Percentiles rank a stretch among this genome's conserved stretches.
These are phyloP conservation scores for Boeremia lycopersici DNA, from an alignment of 2,329 filamentous ascomycete species.

Conservation along the genomic window DNA sequence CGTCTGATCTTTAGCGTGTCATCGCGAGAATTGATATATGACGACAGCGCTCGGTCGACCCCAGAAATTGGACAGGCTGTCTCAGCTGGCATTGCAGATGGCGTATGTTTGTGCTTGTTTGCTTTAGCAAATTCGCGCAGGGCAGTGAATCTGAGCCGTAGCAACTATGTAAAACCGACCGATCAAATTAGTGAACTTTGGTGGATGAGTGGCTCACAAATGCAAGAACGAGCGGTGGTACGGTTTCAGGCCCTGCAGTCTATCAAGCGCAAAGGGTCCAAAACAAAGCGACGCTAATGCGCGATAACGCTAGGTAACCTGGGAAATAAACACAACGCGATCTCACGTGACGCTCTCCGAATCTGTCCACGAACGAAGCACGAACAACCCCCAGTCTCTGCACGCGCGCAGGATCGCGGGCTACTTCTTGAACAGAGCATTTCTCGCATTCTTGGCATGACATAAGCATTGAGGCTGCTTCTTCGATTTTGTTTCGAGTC, in stretches of 20 bases:
- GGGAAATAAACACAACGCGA: not conserved
- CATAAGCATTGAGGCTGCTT: not conserved
- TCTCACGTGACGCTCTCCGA: conserved; percentile 1
- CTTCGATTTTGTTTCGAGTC: not conserved
- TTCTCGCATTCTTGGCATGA: not conserved
- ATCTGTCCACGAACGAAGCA: not conserved
- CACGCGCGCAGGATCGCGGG: not conserved
- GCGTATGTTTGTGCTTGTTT: conserved; percentile 2
- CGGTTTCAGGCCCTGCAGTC: not conserved
- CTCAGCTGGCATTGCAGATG: conserved; percentile 27
- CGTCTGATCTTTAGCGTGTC: conserved; percentile 46
- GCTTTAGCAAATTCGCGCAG: not conserved
- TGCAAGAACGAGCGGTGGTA: conserved; percentile 4
- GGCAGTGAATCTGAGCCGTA: too few relatives aligned
- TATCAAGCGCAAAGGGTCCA: conserved; percentile 6
- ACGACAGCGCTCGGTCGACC: conserved; percentile 43
- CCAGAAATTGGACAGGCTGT: conserved; percentile 46
- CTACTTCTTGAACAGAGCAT: not conserved
- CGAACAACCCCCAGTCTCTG: not conserved
- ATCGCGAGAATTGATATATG: conserved; percentile 46
- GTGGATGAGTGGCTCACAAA: not conserved
- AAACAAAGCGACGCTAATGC: not conserved
- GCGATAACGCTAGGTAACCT: not conserved
- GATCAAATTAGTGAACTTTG: not conserved
- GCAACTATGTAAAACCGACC: not conserved